Evolutionary conservation across 2,329 filamentous ascomycete species (phyloP), one percentile per base, ranked within the genome.

Genomic region (Aspergillus quadrilineatus): DNA sequence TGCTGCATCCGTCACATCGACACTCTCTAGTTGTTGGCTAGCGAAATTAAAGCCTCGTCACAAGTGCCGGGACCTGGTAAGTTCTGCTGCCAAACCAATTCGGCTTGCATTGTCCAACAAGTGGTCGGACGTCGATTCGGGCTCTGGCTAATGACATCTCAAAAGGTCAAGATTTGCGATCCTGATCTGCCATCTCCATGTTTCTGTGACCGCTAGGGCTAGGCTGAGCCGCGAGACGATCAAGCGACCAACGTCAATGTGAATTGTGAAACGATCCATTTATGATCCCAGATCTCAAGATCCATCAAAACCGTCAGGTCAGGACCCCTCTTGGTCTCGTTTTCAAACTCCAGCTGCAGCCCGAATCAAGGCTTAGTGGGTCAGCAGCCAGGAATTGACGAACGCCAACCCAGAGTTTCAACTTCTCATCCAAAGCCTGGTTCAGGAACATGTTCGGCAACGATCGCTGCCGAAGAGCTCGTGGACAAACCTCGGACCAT

Each of bases 361-460:
- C 26, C 5, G 26, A 28, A 28, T 4, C 26, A 1, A 28, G 26
- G 26, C 26, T 28, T 28, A 28, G 55, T 50, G 54, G 45, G 39
- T 56, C 59, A 59, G 53, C 56, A 60, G 55, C 52, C 51, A 59
- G 56, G 45, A 47, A 51, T 36, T 42, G 42, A 12, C 48, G 36
- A 41, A 17, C 32, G 41, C 22, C 32, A 22, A 17, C 26, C 9
- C 9, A 15, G 44, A 46, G 53, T 44, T 55, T 55, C 39, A 55
- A 45, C 36, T 37, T 36, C 36, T 50, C 8, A 6, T 10, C 8
- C 30, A n/a, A 10, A 36, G 9, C 14, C 39, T 53, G 57, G 49
- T 39, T 53, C 56, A 62, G 55, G 60, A 60, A 62, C 59, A 41
- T 55, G 58, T 49, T 36, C 26, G 53, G 61, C 53, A 63, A 57